Conservation (phyloP, 345 rosid species). For the Aethionema arabicum region DNA sequence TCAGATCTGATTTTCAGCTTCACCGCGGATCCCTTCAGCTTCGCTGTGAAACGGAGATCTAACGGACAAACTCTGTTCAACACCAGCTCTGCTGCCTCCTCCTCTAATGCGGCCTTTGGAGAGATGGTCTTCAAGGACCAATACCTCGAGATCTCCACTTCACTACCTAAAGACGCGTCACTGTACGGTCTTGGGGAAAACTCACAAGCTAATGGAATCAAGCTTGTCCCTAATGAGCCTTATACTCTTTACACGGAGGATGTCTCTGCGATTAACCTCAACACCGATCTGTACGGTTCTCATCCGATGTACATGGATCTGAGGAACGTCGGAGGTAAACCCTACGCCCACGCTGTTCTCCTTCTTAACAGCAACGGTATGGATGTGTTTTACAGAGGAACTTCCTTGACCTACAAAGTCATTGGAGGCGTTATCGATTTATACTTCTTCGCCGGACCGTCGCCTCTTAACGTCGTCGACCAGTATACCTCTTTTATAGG, state of each 20-base stretch:
- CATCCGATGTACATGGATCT: conserved; percentile 98
- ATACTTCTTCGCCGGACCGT: conserved; percentile 80
- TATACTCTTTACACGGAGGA: conserved; percentile 90
- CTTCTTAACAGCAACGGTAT: conserved; percentile 91
- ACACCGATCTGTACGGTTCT: conserved; percentile 84
- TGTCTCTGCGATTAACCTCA: conserved; percentile 76
- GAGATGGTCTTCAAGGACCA: conserved; percentile 89
- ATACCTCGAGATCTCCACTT: conserved; percentile 90
- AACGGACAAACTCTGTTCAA: conserved; percentile 79
- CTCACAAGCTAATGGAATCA: conserved; percentile 94
- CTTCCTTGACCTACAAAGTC: conserved; percentile 80
- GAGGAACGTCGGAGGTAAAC: conserved; percentile 64
- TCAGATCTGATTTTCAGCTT: conserved; percentile 60
- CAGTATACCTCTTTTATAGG: conserved; percentile 84
- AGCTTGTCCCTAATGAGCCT: conserved; percentile 84
- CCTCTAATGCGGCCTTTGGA: conserved; percentile 47
- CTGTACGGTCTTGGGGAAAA: conserved; percentile 91
- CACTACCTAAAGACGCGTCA: conserved; percentile 76
- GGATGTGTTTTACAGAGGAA: conserved; percentile 88
- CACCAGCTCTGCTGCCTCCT: conserved; percentile 50
- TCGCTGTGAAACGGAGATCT: conserved; percentile 81
- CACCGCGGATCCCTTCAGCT: conserved; percentile 76
- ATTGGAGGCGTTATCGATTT: conserved; percentile 95
- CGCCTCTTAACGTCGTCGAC: conserved; percentile 75
- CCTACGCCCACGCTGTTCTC: conserved; percentile 74